Percentiles rank a stretch among this genome's conserved stretches.
These are phyloP conservation scores for Sporisorium iseilematis-ciliati DNA, from an alignment of 1,284 basidiomycete genomes.

Conservation along the genomic window DNA sequence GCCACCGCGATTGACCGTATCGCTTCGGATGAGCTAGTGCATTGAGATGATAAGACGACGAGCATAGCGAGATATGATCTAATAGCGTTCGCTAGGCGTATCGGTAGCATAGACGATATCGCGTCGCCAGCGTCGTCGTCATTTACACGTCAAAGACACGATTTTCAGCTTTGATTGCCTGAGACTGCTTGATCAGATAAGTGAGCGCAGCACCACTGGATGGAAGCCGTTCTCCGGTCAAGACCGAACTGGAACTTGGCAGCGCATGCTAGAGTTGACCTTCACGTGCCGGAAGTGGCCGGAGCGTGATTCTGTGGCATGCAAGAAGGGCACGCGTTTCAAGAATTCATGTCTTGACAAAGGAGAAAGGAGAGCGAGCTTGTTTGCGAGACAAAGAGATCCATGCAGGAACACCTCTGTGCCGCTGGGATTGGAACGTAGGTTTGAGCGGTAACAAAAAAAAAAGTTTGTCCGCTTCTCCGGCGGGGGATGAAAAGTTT, in stretches of 20 bases:
- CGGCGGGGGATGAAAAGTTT: not conserved
- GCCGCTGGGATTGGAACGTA: not conserved
- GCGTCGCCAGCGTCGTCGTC: constrained; percentile 1
- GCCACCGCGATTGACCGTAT: not conserved
- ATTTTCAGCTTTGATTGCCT: not conserved
- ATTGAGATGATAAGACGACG: not conserved
- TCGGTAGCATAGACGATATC: not conserved
- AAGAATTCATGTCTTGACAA: too few species aligned
- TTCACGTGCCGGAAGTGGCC: not conserved
- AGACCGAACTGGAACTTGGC: not conserved
- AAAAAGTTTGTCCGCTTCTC: not conserved
- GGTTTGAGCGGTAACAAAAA: not conserved
- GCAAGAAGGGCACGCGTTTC: not conserved
- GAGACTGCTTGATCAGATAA: not conserved
- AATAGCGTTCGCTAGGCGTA: not conserved
- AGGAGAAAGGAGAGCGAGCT: not conserved
- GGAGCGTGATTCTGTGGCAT: not conserved
- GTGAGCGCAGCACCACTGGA: not conserved
- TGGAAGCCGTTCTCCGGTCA: too few species aligned
- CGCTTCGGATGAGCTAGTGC: not conserved
- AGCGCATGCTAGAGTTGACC: not conserved
- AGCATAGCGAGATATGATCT: not conserved
- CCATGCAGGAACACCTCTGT: constrained; percentile 10
- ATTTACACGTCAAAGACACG: not conserved
- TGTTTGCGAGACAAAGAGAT: not conserved